phyloP scores from a whole-genome alignment of 1,284 basidiomycete genomes.

The Irpex sp. region DNA sequence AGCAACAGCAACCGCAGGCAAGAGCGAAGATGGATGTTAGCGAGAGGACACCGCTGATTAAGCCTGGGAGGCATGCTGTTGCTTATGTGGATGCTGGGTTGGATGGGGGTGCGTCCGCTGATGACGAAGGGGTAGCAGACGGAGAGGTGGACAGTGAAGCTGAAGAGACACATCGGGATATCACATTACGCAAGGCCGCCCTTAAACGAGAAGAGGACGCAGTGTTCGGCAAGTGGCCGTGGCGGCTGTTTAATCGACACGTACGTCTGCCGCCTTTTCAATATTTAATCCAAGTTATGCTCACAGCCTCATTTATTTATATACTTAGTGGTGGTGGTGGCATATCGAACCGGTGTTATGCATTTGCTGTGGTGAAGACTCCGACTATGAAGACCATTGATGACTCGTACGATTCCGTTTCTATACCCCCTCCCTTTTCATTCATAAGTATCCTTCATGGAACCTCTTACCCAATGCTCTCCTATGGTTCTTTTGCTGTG shows the following conservation, averaged over 20 bases:
- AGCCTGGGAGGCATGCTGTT: conserved; percentile 11
- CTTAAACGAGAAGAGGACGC: conserved; percentile 38
- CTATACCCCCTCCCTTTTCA: not conserved
- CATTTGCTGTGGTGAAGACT: conserved; percentile 42
- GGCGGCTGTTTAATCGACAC: conserved; percentile 59
- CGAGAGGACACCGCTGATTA: conserved; percentile 32
- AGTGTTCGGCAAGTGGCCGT: conserved; percentile 66
- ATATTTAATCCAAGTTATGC: conserved; percentile 1
- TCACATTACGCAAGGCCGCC: conserved; percentile 26
- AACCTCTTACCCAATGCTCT: not conserved
- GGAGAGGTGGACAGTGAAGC: conserved; percentile 22
- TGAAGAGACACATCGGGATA: conserved; percentile 29
- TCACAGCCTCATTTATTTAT: not conserved
- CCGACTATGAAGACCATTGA: conserved; percentile 30
- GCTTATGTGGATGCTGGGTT: conserved; percentile 16
- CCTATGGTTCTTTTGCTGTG: not conserved
- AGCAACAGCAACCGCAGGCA: not conserved
- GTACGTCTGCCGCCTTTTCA: conserved; percentile 38
- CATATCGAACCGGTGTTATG: conserved; percentile 58
- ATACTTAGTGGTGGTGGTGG: conserved; percentile 76
- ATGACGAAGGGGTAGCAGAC: conserved; percentile 13
- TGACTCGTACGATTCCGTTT: not conserved
- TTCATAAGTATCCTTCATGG: not conserved
- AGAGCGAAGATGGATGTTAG: conserved; percentile 10
- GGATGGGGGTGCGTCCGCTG: conserved; percentile 13